Conservation (phyloP, 768 basidiomycete species). For the Cystofilobasidium macerans region DNA sequence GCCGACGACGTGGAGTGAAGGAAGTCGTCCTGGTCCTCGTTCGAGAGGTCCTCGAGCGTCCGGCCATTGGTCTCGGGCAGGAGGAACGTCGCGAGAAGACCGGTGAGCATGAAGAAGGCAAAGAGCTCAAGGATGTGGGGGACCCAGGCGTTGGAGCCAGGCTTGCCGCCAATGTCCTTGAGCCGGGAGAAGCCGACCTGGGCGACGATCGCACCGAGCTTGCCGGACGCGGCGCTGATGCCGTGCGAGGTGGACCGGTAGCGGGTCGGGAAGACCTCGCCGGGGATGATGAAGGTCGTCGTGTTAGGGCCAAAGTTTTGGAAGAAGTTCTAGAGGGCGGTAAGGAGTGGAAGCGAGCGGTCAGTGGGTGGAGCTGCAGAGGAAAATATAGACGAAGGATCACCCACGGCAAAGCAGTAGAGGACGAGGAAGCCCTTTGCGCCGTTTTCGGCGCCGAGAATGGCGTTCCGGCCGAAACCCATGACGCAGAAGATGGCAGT, state of each 20-base stretch:
- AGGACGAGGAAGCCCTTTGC: conserved; percentile 36
- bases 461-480: conserved; percentile 38
- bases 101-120: conserved; percentile 49
- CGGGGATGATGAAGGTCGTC: conserved; percentile 39
- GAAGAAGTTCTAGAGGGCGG: too few species aligned
- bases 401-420: conserved; percentile 40
- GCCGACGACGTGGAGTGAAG: too few species aligned
- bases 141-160: conserved; percentile 33
- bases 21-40: conserved; percentile 33
- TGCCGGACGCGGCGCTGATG: conserved; percentile 36
- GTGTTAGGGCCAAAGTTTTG: conserved; percentile 33
- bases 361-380: too few species aligned
- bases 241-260: conserved; percentile 40
- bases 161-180: conserved; percentile 51
- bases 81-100: conserved; percentile 57
- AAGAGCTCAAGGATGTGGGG: conserved; percentile 54
- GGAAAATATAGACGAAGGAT: too few species aligned
- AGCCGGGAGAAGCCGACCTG: conserved; percentile 42
- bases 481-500: conserved; percentile 35
- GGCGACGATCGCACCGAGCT: conserved; percentile 40
- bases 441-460: conserved; percentile 32
- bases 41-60: conserved; percentile 33
- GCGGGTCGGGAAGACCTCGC: conserved; percentile 40
- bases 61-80: conserved; percentile 65
- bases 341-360: too few species aligned